phyloP scores from a whole-genome alignment of 202 grass and related monocot species.

The Carex arenaria region DNA sequence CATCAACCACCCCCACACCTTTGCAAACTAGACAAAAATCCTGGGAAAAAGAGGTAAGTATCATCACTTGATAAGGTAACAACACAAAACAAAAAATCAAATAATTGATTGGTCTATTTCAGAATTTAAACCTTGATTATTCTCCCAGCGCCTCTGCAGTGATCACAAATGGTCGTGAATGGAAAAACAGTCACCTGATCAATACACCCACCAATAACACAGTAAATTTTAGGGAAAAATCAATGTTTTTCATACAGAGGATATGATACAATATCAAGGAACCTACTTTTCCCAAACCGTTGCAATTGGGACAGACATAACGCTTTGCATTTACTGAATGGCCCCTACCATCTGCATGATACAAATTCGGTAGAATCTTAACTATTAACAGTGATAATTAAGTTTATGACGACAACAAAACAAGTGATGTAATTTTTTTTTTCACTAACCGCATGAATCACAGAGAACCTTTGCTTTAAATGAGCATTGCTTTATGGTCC shows the following conservation, averaged over 20 bases:
- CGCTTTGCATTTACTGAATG: slow-evolving; percentile 65
- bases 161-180: slow-evolving; percentile 69
- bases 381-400: slow-evolving; percentile 19
- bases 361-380: slow-evolving; percentile 27
- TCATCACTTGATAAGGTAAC: not conserved
- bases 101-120: slow-evolving; percentile 8
- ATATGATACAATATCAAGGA: slow-evolving; percentile 15
- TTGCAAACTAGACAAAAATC: slow-evolving; percentile 76
- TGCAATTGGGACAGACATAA: slow-evolving; percentile 70
- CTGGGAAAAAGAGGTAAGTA: slow-evolving; percentile 32
- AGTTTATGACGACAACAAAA: not conserved
- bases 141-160: slow-evolving; percentile 76
- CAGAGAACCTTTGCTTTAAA: slow-evolving; percentile 73
- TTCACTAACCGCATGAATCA: slow-evolving; percentile 76
- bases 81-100: not conserved
- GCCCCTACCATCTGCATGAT: slow-evolving; percentile 69
- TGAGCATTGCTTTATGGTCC: slow-evolving; percentile 61
- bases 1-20: slow-evolving; percentile 72
- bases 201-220: slow-evolving; percentile 19
- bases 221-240: slow-evolving; percentile 22
- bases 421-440: not conserved
- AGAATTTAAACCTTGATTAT: slow-evolving; percentile 72
- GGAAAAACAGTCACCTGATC: slow-evolving; percentile 73
- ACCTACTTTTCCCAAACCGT: slow-evolving; percentile 72
- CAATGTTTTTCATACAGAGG: slow-evolving; percentile 13